Percentiles rank a stretch among this genome's conserved stretches.
Conservation (phyloP, 2,329 filamentous ascomycete genomes). For the Aureobasidium subglaciale region DNA sequence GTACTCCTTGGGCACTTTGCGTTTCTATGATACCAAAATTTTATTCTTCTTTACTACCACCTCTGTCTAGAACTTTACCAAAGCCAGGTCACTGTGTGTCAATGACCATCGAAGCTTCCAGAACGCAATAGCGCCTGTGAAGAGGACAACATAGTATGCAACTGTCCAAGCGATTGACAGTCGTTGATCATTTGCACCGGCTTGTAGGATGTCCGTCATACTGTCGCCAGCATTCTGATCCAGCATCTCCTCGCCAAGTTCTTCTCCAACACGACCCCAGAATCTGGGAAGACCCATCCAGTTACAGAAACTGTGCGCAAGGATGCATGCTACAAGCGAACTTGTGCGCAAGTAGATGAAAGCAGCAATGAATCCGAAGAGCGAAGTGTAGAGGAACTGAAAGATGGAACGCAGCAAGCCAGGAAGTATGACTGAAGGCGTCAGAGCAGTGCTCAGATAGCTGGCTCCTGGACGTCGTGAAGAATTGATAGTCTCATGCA, state of each 20-base stretch:
- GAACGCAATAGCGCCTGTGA: constrained; percentile 65
- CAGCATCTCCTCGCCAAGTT: constrained; percentile 32
- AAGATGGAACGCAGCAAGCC: constrained; percentile 63
- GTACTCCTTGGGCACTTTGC: too few relatives aligned
- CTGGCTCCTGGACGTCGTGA: constrained; percentile 56
- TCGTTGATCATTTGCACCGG: constrained; percentile 22
- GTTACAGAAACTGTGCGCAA: constrained; percentile 86
- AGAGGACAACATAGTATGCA: constrained; percentile 70
- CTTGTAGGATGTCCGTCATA: constrained; percentile 25
- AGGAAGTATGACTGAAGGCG: constrained; percentile 32
- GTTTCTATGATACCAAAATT: too few relatives aligned
- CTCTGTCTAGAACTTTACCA: constrained; percentile 1
- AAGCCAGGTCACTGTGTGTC: constrained; percentile 51
- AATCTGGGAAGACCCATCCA: constrained; percentile 80
- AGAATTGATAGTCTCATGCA: constrained; percentile 85
- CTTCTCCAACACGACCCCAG: constrained; percentile 63
- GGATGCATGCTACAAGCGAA: constrained; percentile 66
- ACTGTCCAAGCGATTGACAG: constrained; percentile 58
- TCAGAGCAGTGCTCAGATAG: constrained; percentile 16
- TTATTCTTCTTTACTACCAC: too few relatives aligned
- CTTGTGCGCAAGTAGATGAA: constrained; percentile 84
- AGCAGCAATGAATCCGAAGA: constrained; percentile 89
- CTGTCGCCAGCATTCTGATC: constrained; percentile 18
- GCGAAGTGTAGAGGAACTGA: constrained; percentile 81
- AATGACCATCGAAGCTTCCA: constrained; percentile 63